A percentile compares a stretch with the other conserved stretches of the same genome.
phyloP scores from a whole-genome alignment of 2,329 filamentous ascomycete species.

The Ophiosphaerella herpotricha region DNA sequence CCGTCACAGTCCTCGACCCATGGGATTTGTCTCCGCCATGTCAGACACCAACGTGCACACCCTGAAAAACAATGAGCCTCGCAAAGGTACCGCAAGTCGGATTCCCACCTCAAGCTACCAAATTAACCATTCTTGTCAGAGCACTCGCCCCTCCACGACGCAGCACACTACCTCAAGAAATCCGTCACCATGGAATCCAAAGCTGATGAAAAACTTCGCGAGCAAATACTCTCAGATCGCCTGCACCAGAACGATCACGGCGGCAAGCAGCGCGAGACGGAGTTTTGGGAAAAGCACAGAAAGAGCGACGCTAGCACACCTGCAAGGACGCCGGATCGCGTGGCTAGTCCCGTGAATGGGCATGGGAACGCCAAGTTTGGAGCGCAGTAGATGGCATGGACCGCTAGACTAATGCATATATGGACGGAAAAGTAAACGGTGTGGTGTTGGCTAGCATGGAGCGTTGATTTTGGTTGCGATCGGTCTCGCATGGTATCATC shows the following conservation, averaged over 20 bases:
- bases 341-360: neutral
- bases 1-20: neutral
- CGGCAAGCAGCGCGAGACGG: neutral
- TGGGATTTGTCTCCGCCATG: slow-evolving; percentile 4
- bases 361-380: neutral
- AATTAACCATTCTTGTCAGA: neutral
- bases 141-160: neutral
- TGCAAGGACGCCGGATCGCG: neutral
- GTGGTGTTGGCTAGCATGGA: neutral
- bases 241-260: slow-evolving; percentile 4
- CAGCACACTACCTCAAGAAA: slow-evolving; percentile 5
- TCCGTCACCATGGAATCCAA: slow-evolving; percentile 3
- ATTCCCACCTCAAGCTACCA: neutral
- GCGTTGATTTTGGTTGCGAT: neutral
- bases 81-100: neutral
- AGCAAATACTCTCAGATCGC: neutral
- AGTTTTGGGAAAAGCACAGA: slow-evolving; percentile 4
- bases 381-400: no score
- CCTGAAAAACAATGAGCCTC: neutral
- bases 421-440: neutral
- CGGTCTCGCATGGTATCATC: no score
- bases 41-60: slow-evolving; percentile 3
- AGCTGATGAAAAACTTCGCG: neutral
- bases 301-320: neutral
- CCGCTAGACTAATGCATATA: neutral